A percentile compares a stretch with the other conserved stretches of the same genome.
phyloP scores from a whole-genome alignment of 257 asterid species.

The Salvia miltiorrhiza region DNA sequence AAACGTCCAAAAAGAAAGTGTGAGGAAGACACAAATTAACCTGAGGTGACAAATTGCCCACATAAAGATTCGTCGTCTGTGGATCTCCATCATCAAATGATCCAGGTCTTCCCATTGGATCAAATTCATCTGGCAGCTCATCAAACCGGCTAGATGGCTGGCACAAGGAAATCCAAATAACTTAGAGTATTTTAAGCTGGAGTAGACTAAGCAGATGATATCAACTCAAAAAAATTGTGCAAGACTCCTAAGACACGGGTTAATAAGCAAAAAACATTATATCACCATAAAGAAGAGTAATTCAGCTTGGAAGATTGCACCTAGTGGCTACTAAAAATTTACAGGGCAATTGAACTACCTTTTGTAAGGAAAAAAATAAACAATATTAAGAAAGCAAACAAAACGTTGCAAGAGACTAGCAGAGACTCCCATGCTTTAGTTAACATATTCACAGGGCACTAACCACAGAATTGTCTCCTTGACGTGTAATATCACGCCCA shows the following conservation, averaged over 20 bases:
- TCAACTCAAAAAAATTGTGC: not conserved
- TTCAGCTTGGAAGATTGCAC: not conserved
- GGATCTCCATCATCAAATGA: constrained; percentile 99
- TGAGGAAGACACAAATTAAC: constrained; percentile 28
- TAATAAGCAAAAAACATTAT: not conserved
- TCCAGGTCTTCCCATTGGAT: constrained; percentile 76
- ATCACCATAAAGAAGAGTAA: constrained; percentile 7
- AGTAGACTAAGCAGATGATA: not conserved
- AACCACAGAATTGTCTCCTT: constrained; percentile 62
- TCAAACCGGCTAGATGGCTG: constrained; percentile 90
- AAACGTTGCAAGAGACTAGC: not conserved
- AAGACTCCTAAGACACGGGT: not conserved
- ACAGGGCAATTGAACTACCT: not conserved
- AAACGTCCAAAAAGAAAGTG: not conserved
- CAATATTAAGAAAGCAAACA: not conserved
- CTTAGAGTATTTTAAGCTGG: constrained; percentile 11
- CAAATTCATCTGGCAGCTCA: constrained; percentile 94
- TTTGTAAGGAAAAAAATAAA: not conserved
- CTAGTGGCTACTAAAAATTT: not conserved
- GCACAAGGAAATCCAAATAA: constrained; percentile 18
- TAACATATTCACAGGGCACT: constrained; percentile 26
- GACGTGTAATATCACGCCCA: constrained; percentile 74
- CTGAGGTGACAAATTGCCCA: constrained; percentile 91
- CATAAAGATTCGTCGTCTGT: constrained; percentile 88
- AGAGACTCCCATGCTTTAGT: not conserved